phyloP scores from a whole-genome alignment of 139 green algal species.

The Tetradesmus lagerheimii region DNA sequence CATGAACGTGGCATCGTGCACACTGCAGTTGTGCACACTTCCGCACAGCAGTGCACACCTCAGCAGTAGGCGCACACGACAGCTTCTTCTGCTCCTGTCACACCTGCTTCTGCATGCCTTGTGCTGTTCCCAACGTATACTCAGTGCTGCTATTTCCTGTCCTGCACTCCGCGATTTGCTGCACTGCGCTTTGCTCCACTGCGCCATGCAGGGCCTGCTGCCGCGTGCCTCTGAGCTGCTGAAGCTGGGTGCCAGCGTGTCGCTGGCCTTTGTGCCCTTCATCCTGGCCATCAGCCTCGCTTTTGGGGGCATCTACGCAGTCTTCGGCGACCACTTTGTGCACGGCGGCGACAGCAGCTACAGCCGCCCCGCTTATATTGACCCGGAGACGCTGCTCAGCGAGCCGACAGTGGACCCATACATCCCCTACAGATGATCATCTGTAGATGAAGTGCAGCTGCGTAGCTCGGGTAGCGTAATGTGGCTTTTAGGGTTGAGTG shows the following conservation, averaged over 20 bases:
- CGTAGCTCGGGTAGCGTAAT: no score
- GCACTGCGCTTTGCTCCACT: background rate
- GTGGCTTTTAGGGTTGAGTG: no score
- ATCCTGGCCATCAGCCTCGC: slow-evolving; percentile 67
- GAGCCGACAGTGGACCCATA: slow-evolving; percentile 83
- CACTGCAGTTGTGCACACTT: no score
- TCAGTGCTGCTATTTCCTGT: no score
- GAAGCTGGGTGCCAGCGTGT: slow-evolving; percentile 78
- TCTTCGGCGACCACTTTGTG: slow-evolving; percentile 46
- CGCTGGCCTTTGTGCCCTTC: slow-evolving; percentile 84
- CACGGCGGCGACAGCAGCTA: slow-evolving; percentile 47
- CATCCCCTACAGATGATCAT: slow-evolving; percentile 58
- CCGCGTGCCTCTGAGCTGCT: slow-evolving; percentile 71
- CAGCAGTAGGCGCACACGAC: no score
- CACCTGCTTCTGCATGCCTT: no score
- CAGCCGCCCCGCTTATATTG: slow-evolving; percentile 61
- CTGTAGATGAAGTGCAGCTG: no score
- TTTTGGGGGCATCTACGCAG: slow-evolving; percentile 66
- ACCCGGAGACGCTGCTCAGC: slow-evolving; percentile 73
- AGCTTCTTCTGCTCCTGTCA: no score
- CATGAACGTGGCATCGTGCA: no score
- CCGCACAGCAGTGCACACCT: no score
- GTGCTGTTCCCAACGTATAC: no score
- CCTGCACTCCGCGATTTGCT: no score
- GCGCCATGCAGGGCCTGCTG: slow-evolving; percentile 78